Percentiles rank a stretch among this genome's conserved stretches.
Evolutionary conservation across 441 rosid species (phyloP).

Genomic region (Mallotus repandus): DNA sequence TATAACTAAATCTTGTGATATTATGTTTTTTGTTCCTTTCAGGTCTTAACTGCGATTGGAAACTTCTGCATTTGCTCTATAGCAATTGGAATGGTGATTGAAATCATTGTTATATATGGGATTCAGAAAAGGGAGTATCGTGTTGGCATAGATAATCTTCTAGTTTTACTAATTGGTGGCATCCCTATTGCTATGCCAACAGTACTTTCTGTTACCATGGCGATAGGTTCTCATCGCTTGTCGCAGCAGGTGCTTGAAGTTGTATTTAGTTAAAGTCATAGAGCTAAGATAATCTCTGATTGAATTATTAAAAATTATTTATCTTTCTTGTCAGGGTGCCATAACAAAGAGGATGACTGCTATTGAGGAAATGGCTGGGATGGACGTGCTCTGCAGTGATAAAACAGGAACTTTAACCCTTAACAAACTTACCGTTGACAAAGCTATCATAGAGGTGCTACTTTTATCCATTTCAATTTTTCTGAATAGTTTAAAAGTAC

Average conservation of each 20-base stretch:
- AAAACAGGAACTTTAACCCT: slow-evolving; percentile 95
- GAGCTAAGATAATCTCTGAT: neutral
- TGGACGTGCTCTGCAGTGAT: slow-evolving; percentile 98
- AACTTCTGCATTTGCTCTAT: slow-evolving; percentile 98
- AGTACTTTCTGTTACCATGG: slow-evolving; percentile 95
- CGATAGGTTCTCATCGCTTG: slow-evolving; percentile 86
- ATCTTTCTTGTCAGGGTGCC: slow-evolving; percentile 51
- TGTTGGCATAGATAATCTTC: slow-evolving; percentile 81
- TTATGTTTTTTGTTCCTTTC: slow-evolving; percentile 15
- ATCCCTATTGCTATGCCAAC: slow-evolving; percentile 99
- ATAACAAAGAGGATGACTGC: slow-evolving; percentile 97
- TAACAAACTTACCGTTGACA: slow-evolving; percentile 90
- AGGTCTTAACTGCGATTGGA: slow-evolving; percentile 63
- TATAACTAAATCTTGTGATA: neutral
- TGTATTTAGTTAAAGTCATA: neutral
- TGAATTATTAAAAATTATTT: neutral
- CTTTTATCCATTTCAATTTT: neutral
- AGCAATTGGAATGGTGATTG: slow-evolving; percentile 68
- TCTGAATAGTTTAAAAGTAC: no score
- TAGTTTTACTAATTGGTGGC: slow-evolving; percentile 93
- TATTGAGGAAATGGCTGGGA: slow-evolving; percentile 98
- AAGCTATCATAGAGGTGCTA: slow-evolving; percentile 65
- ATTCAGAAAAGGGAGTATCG: slow-evolving; percentile 67
- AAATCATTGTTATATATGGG: slow-evolving; percentile 78
- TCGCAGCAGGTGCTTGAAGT: slow-evolving; percentile 54